Conservation (phyloP, 768 basidiomycete species). For the Lentinula boryana region DNA sequence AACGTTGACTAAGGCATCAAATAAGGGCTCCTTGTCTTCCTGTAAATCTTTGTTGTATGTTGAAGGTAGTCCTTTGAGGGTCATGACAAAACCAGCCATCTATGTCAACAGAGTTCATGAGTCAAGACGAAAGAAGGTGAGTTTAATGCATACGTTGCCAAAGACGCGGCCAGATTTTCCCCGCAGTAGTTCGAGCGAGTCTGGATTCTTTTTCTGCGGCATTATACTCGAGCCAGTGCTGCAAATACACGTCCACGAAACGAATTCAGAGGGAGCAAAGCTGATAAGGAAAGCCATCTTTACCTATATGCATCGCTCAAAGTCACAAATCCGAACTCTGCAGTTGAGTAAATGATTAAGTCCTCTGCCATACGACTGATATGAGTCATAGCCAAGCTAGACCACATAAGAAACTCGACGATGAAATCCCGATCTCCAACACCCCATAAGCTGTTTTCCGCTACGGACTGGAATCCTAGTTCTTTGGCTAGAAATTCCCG, state of each 20-base stretch:
- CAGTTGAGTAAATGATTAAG: conserved; percentile 92
- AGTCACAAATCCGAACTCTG: conserved; percentile 96
- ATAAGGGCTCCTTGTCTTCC: conserved; percentile 97
- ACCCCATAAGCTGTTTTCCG: conserved; percentile 96
- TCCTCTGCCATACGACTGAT: conserved; percentile 95
- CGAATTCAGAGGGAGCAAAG: background rate
- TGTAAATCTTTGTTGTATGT: conserved; percentile 99
- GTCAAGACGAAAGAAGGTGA: conserved; percentile 4
- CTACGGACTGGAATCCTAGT: conserved; percentile 81
- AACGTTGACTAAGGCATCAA: conserved; percentile 88
- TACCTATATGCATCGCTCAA: conserved; percentile 97
- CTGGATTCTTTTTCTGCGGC: conserved; percentile 99
- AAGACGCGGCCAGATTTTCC: conserved; percentile 95
- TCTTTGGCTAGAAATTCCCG: conserved; percentile 89
- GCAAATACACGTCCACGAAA: background rate
- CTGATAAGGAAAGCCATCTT: conserved; percentile 12
- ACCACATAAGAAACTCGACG: conserved; percentile 97
- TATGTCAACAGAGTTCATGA: conserved; percentile 20
- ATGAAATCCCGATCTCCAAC: conserved; percentile 97
- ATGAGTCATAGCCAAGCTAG: conserved; percentile 87
- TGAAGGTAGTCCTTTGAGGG: conserved; percentile 92
- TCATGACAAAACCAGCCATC: conserved; percentile 98
- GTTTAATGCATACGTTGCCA: conserved; percentile 79
- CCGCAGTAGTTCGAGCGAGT: conserved; percentile 90
- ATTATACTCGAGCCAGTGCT: conserved; percentile 99